Evolutionary conservation across 225 moss, liverwort and hornwort genomes (phyloP).

Genomic region (Climacium dendroides): DNA sequence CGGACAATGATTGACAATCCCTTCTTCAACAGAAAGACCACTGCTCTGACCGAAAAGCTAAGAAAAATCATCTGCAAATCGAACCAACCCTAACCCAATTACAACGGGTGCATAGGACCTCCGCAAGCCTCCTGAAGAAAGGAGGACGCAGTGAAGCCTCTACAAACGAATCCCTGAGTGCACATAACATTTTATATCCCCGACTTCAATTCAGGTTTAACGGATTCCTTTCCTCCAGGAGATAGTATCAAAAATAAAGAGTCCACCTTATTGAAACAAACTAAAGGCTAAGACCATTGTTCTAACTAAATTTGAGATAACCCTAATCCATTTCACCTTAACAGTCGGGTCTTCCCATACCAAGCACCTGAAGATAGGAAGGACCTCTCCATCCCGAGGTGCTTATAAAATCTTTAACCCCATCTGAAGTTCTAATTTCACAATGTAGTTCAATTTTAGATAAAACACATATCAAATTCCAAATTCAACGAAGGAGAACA

Average conservation of each 20-base stretch:
- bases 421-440: not conserved
- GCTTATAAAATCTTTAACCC: too few species aligned
- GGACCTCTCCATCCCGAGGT: not conserved
- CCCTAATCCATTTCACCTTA: not conserved
- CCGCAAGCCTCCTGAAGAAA: not conserved
- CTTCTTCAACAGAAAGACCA: not conserved
- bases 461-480: not conserved
- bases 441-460: not conserved
- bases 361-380: not conserved
- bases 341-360: not conserved
- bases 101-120: not conserved
- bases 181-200: not conserved
- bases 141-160: not conserved
- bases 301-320: not conserved
- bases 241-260: not conserved
- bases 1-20: not conserved
- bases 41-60: not conserved
- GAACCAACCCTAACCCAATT: not conserved
- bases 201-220: too few species aligned
- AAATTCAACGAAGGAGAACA: not conserved
- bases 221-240: too few species aligned
- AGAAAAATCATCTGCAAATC: not conserved
- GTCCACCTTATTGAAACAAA: not conserved
- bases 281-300: not conserved
- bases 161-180: not conserved